Percentiles rank a stretch among this genome's conserved stretches.
Conservation (phyloP, 2,329 filamentous ascomycete species). For the Neonectria sp. region DNA sequence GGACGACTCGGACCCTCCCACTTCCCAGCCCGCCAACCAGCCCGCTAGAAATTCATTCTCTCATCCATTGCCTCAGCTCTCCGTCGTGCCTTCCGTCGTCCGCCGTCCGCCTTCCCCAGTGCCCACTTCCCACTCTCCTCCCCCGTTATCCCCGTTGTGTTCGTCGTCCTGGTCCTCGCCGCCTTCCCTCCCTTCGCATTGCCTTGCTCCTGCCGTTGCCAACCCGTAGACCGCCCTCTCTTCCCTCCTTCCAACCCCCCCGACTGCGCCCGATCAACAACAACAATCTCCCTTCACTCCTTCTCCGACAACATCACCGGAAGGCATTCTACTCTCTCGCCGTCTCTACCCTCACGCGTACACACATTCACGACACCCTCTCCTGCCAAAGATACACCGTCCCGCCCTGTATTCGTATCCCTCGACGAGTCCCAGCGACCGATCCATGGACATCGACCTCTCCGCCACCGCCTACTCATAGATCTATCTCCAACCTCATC, state of each 20-base stretch:
- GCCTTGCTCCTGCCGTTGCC: conserved; percentile 44
- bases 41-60: conserved; percentile 34
- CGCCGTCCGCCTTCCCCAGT: conserved; percentile 34
- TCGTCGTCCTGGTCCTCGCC: conserved; percentile 32
- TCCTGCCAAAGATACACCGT: conserved; percentile 34
- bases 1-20: conserved; percentile 6
- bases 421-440: conserved; percentile 37
- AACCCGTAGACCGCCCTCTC: conserved; percentile 48
- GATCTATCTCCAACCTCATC: conserved; percentile 23
- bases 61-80: conserved; percentile 43
- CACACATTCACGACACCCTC: conserved; percentile 28
- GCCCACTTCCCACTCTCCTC: conserved; percentile 42
- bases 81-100: conserved; percentile 30
- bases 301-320: conserved; percentile 29
- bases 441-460: conserved; percentile 38
- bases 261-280: conserved; percentile 44
- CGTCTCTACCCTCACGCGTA: conserved; percentile 24
- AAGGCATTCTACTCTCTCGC: conserved; percentile 32
- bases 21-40: conserved; percentile 23
- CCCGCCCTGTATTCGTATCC: conserved; percentile 14
- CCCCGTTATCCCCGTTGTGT: conserved; percentile 27
- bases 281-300: conserved; percentile 39
- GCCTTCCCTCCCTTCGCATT: conserved; percentile 31
- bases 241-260: conserved; percentile 37
- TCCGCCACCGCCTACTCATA: conserved; percentile 32